Conservation (phyloP, 495 filamentous ascomycete genomes). For the Xylaria curta region DNA sequence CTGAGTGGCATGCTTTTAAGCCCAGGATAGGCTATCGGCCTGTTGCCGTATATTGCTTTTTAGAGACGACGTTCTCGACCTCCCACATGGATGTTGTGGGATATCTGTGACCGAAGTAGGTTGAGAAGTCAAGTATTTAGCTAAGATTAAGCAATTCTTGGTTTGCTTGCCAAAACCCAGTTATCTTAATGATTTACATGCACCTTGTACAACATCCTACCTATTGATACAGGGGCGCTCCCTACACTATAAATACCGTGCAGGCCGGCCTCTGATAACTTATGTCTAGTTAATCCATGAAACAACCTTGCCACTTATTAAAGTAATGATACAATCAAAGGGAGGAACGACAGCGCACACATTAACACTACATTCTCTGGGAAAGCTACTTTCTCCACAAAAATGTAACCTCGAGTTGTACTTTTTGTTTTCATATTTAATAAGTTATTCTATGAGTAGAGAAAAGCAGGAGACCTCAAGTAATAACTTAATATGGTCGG, state of each 20-base stretch:
- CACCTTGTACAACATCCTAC: neutral
- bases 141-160: neutral
- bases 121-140: neutral
- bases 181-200: neutral
- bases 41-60: slow-evolving; percentile 6
- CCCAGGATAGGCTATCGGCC: slow-evolving; percentile 6
- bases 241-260: no score
- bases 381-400: neutral
- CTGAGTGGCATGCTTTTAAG: slow-evolving; percentile 8
- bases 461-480: neutral
- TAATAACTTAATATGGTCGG: no score
- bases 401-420: no score
- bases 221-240: no score
- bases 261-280: no score
- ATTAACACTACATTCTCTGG: neutral
- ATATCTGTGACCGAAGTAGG: neutral
- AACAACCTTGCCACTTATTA: no score
- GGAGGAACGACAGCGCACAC: neutral
- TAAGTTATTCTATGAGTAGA: neutral
- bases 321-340: no score
- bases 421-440: neutral
- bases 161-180: neutral
- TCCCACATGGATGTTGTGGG: neutral
- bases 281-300: no score
- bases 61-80: neutral